Percentiles rank a stretch among this genome's conserved stretches.
These are phyloP conservation scores for Aspergillus calidoustus DNA, from an alignment of 2,329 filamentous ascomycete genomes.

Conservation along the genomic window DNA sequence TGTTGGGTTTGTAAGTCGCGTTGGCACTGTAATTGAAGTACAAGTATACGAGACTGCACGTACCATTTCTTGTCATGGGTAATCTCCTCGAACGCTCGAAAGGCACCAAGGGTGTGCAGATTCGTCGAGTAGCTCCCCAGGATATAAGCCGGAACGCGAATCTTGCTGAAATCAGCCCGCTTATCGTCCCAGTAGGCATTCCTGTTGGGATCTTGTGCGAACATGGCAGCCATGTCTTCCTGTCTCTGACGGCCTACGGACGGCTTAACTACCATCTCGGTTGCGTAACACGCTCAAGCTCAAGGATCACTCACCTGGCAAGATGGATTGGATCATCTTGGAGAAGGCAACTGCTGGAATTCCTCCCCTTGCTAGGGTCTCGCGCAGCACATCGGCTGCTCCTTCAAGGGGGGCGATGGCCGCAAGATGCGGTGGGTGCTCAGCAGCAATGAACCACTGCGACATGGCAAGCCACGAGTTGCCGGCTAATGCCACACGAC, in stretches of 20 bases:
- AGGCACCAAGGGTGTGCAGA: conserved; percentile 21
- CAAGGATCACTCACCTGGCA: too few relatives aligned
- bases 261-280: neutral
- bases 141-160: conserved; percentile 6
- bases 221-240: conserved; percentile 50
- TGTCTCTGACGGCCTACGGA: conserved; percentile 16
- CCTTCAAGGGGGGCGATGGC: conserved; percentile 54
- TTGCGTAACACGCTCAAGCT: too few relatives aligned
- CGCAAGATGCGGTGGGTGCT: conserved; percentile 46
- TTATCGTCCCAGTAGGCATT: conserved; percentile 4
- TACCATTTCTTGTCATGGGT: neutral
- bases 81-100: conserved; percentile 5
- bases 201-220: conserved; percentile 21
- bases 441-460: conserved; percentile 50
- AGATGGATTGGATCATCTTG: too few relatives aligned
- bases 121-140: conserved; percentile 40
- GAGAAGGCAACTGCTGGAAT: too few relatives aligned
- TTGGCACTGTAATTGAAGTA: too few relatives aligned
- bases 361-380: too few relatives aligned
- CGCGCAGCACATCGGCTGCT: conserved; percentile 5
- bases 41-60: too few relatives aligned
- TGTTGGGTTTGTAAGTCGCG: neutral
- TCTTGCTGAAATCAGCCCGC: neutral
- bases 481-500: conserved; percentile 27
- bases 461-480: conserved; percentile 43